Percentiles rank a stretch among this genome's conserved stretches.
phyloP scores from a whole-genome alignment of 805 yeast genomes.

The Ogataea haglerorum region DNA sequence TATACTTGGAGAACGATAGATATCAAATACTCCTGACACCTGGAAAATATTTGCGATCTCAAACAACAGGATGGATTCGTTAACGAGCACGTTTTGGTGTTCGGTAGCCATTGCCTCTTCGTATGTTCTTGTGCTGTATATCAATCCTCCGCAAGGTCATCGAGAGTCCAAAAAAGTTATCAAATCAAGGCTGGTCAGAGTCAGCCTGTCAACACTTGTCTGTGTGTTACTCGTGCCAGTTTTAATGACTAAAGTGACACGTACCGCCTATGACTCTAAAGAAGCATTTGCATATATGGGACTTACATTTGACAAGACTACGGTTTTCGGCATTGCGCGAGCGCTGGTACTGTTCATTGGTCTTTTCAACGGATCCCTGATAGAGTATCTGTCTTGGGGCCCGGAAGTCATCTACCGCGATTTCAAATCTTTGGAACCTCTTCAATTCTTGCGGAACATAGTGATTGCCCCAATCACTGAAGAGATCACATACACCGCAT shows the following conservation, averaged over 20 bases:
- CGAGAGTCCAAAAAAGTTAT: slow-evolving; percentile 46
- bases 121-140: slow-evolving; percentile 45
- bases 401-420: slow-evolving; percentile 4
- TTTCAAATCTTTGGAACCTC: neutral
- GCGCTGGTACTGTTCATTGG: slow-evolving; percentile 33
- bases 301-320: slow-evolving; percentile 3
- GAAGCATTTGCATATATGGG: slow-evolving; percentile 18
- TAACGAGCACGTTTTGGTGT: slow-evolving; percentile 19
- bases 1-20: slow-evolving; percentile 11
- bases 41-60: neutral
- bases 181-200: slow-evolving; percentile 37
- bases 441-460: slow-evolving; percentile 52
- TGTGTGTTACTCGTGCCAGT: slow-evolving; percentile 34
- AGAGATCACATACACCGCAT: slow-evolving; percentile 65
- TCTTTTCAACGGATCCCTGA: slow-evolving; percentile 49
- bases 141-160: slow-evolving; percentile 20
- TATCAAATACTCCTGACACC: slow-evolving; percentile 4
- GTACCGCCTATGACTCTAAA: slow-evolving; percentile 9
- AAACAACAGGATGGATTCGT: neutral
- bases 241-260: slow-evolving; percentile 21
- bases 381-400: slow-evolving; percentile 32
- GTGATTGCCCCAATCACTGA: slow-evolving; percentile 76
- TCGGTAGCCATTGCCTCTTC: slow-evolving; percentile 38
- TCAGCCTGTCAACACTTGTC: slow-evolving; percentile 32
- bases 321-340: slow-evolving; percentile 19